phyloP scores from a whole-genome alignment of 306 rosid genomes.

The Rosa lucieae region DNA sequence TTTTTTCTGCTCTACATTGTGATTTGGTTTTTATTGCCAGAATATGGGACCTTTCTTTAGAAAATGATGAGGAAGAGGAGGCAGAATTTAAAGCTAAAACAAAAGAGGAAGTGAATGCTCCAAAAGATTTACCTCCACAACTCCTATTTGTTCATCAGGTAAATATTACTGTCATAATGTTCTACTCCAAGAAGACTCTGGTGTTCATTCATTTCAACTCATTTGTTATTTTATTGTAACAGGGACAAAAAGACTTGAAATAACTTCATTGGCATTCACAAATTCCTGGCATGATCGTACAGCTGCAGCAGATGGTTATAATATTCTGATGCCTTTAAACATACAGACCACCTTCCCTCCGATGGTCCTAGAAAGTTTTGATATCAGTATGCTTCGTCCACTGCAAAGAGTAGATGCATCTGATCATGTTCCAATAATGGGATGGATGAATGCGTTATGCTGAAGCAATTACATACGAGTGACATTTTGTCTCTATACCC shows the following conservation, averaged over 20 bases:
- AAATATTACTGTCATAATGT: neutral
- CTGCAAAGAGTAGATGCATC: neutral
- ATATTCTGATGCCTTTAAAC: conserved; percentile 92
- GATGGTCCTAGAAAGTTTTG: conserved; percentile 40
- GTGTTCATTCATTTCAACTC: neutral
- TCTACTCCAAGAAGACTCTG: neutral
- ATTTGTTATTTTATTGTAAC: conserved; percentile 21
- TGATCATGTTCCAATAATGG: neutral
- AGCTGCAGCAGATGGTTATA: conserved; percentile 89
- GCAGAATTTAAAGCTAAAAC: conserved; percentile 83
- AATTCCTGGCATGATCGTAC: conserved; percentile 96
- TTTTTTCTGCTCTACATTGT: neutral
- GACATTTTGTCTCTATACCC: neutral
- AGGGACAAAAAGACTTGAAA: conserved; percentile 93
- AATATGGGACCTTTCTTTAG: conserved; percentile 97
- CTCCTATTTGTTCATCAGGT: conserved; percentile 95
- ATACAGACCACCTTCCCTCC: conserved; percentile 71
- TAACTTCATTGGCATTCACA: conserved; percentile 94
- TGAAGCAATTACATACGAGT: neutral
- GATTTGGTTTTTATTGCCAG: conserved; percentile 40
- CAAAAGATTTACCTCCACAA: conserved; percentile 94
- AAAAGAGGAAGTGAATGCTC: conserved; percentile 75
- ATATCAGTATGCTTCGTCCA: neutral
- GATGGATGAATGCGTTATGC: neutral
- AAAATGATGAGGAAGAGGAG: conserved; percentile 94